phyloP scores from a whole-genome alignment of 176 grass and related monocot genomes.

The Carex parvula region DNA sequence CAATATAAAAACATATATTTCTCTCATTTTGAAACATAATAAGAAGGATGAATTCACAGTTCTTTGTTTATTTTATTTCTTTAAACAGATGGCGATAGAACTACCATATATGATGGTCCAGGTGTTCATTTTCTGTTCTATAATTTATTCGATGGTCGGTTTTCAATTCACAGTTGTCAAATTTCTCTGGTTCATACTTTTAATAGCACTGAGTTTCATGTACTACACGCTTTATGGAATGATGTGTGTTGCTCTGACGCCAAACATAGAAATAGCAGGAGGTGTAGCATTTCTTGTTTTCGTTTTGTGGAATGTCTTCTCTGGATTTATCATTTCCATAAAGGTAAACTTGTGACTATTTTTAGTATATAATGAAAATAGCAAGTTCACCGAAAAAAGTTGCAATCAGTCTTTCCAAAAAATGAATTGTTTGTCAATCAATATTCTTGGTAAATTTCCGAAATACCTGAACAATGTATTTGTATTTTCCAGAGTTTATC shows the following conservation, averaged over 20 bases:
- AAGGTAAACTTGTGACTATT: constrained; percentile 30
- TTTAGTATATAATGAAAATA: constrained; percentile 2
- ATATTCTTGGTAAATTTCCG: neutral
- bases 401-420: neutral
- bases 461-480: neutral
- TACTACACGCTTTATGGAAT: constrained; percentile 45
- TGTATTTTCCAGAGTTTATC: neutral
- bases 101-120: constrained; percentile 37
- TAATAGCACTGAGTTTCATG: constrained; percentile 33
- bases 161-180: constrained; percentile 35
- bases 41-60: neutral
- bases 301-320: constrained; percentile 41
- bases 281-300: constrained; percentile 42
- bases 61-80: neutral
- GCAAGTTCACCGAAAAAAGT: neutral
- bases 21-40: neutral
- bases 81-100: constrained; percentile 40
- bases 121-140: constrained; percentile 29
- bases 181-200: constrained; percentile 40
- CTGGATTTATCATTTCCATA: constrained; percentile 43
- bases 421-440: neutral
- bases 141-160: constrained; percentile 48
- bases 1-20: neutral
- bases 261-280: constrained; percentile 42
- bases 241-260: constrained; percentile 48